phyloP scores from a whole-genome alignment of 805 yeast species.

The Metschnikowia shivogae region DNA sequence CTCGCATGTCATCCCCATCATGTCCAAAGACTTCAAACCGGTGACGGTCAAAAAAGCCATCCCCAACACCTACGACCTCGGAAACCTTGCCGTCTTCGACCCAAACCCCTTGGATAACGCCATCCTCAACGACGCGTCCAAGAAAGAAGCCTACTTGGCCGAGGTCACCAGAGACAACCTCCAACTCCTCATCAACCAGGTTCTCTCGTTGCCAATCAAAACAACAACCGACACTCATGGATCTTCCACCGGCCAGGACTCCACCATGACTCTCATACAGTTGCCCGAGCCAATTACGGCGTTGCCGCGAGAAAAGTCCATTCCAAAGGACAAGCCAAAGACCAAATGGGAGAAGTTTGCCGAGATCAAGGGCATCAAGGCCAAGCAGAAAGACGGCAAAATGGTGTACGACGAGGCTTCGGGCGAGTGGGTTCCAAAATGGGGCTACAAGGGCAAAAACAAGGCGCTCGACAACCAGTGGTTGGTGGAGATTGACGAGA shows the following conservation, averaged over 20 bases:
- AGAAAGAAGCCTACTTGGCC: slow-evolving; percentile 61
- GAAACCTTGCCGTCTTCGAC: slow-evolving; percentile 87
- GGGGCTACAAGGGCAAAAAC: slow-evolving; percentile 96
- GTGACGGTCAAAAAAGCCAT: slow-evolving; percentile 88
- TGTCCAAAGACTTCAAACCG: slow-evolving; percentile 46
- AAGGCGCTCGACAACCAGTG: slow-evolving; percentile 86
- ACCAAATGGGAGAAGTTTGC: slow-evolving; percentile 98
- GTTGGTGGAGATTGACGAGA: slow-evolving; percentile 90
- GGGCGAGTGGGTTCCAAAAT: slow-evolving; percentile 95
- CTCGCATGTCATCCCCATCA: slow-evolving; percentile 3
- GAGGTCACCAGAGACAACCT: slow-evolving; percentile 83
- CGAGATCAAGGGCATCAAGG: slow-evolving; percentile 86
- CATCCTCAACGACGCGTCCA: slow-evolving; percentile 49
- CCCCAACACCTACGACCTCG: slow-evolving; percentile 85
- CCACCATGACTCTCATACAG: slow-evolving; percentile 76
- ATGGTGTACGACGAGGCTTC: slow-evolving; percentile 83
- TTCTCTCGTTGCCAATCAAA: slow-evolving; percentile 83
- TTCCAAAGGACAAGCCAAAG: slow-evolving; percentile 87
- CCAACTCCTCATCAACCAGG: slow-evolving; percentile 85
- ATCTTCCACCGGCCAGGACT: slow-evolving; percentile 55
- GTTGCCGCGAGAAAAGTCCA: slow-evolving; percentile 91
- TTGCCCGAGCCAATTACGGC: slow-evolving; percentile 80
- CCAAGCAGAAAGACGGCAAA: slow-evolving; percentile 87
- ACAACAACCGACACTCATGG: slow-evolving; percentile 73
- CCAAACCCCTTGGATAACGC: slow-evolving; percentile 74